phyloP scores from a whole-genome alignment of 495 filamentous ascomycete genomes.

The Aspergillus sparsus region DNA sequence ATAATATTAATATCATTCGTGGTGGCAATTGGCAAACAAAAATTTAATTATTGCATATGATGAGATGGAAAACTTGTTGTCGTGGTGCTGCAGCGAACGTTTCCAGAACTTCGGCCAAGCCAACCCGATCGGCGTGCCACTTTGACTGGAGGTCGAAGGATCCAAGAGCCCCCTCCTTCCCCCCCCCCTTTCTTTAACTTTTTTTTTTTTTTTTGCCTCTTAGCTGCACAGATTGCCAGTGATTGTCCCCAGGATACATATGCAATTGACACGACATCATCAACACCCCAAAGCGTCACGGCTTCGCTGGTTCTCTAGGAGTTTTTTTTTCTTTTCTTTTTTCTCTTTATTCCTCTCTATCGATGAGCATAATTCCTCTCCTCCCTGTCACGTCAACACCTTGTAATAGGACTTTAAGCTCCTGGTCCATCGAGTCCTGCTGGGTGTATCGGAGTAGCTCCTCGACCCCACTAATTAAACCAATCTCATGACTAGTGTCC shows the following conservation, averaged over 20 bases:
- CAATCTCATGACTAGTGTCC: not conserved
- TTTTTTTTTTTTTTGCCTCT: slow-evolving; percentile 6
- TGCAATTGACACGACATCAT: slow-evolving; percentile 11
- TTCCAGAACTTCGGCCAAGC: slow-evolving; percentile 30
- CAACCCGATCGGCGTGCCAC: slow-evolving; percentile 28
- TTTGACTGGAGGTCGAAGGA: slow-evolving; percentile 1
- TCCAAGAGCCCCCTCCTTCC: slow-evolving; percentile 5
- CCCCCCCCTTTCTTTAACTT: not conserved
- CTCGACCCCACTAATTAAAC: not conserved
- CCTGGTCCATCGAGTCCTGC: no score
- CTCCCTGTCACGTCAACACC: no score
- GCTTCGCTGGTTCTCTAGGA: not conserved
- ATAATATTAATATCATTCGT: not conserved
- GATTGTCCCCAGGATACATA: slow-evolving; percentile 10
- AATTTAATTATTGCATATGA: not conserved
- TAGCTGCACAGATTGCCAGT: slow-evolving; percentile 4
- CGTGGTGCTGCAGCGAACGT: slow-evolving; percentile 29
- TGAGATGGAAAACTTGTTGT: slow-evolving; percentile 14
- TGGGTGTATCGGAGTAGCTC: no score
- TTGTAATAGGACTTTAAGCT: no score
- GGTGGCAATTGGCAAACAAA: slow-evolving; percentile 16
- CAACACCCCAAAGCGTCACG: not conserved
- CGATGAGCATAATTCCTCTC: no score
- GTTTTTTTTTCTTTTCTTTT: not conserved
- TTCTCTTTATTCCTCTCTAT: not conserved